phyloP scores from a whole-genome alignment of 768 basidiomycete genomes.

The Psilocybe subaeruginosa region DNA sequence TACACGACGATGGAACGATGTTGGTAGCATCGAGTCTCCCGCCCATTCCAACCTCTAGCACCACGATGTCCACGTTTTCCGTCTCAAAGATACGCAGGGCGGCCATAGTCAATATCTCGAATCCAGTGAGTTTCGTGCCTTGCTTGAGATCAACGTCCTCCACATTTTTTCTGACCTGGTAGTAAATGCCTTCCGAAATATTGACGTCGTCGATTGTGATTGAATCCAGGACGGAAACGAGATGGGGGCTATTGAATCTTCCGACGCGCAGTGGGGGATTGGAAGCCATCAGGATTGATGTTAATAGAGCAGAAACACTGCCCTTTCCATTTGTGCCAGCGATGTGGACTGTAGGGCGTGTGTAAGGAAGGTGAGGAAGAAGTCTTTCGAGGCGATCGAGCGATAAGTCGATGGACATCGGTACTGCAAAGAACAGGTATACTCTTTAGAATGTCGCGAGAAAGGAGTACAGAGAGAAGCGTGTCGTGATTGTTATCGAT shows the following conservation, averaged over 20 bases:
- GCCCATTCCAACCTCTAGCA: constrained; percentile 96
- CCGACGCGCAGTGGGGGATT: constrained; percentile 66
- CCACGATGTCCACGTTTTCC: constrained; percentile 65
- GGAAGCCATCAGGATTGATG: constrained; percentile 69
- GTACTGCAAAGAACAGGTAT: not conserved
- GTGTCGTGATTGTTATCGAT: too few species aligned
- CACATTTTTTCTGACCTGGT: constrained; percentile 46
- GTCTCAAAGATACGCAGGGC: constrained; percentile 79
- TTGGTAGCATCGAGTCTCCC: constrained; percentile 94
- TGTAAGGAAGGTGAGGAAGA: constrained; percentile 58
- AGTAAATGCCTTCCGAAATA: constrained; percentile 53
- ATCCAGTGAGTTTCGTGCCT: constrained; percentile 59
- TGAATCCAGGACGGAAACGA: constrained; percentile 75
- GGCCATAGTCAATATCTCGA: constrained; percentile 85
- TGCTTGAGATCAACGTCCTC: constrained; percentile 47
- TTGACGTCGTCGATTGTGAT: constrained; percentile 68
- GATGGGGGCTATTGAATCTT: constrained; percentile 92
- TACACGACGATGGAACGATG: constrained; percentile 67
- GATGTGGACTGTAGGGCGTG: constrained; percentile 85
- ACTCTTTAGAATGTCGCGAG: too few species aligned
- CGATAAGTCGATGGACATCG: constrained; percentile 71
- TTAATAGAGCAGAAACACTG: constrained; percentile 82
- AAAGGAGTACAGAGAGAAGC: too few species aligned
- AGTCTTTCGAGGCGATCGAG: constrained; percentile 61
- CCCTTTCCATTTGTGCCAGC: constrained; percentile 99